Conservation (phyloP, 768 basidiomycete genomes). For the Panaeolus papilionaceus region DNA sequence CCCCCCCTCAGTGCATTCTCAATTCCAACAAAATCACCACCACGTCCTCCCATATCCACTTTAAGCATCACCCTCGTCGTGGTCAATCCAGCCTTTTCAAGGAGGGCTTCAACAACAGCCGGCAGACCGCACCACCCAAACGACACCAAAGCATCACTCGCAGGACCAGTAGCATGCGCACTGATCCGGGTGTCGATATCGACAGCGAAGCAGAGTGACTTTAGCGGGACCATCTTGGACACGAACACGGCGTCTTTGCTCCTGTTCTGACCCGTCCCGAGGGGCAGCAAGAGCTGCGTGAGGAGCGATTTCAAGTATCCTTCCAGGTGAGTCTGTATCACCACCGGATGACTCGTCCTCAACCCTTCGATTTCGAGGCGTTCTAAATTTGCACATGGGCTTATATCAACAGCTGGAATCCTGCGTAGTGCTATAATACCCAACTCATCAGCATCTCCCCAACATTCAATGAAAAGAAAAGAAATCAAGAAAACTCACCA, state of each 20-base stretch:
- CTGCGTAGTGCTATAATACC: not conserved
- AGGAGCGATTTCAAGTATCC: slow-evolving; percentile 3
- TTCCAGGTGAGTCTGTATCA: not conserved
- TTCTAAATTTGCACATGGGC: not conserved
- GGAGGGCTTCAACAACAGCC: not conserved
- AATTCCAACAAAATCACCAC: not conserved
- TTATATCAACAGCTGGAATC: not conserved
- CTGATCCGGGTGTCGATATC: not conserved
- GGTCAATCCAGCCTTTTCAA: not conserved
- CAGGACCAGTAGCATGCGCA: not conserved
- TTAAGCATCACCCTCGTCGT: not conserved
- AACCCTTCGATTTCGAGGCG: not conserved
- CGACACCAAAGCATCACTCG: not conserved
- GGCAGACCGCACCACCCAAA: not conserved
- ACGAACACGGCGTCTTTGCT: not conserved
- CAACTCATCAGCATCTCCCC: not conserved
- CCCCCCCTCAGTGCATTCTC: not conserved
- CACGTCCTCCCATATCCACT: not conserved
- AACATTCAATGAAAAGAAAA: slow-evolving; percentile 12
- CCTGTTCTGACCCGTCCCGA: not conserved
- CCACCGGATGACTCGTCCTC: not conserved
- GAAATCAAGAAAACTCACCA: slow-evolving; percentile 29
- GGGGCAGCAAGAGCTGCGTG: not conserved
- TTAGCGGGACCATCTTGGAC: not conserved
- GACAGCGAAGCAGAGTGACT: not conserved